Conservation (phyloP, 768 basidiomycete genomes). For the Rhodotorula diobovata region DNA sequence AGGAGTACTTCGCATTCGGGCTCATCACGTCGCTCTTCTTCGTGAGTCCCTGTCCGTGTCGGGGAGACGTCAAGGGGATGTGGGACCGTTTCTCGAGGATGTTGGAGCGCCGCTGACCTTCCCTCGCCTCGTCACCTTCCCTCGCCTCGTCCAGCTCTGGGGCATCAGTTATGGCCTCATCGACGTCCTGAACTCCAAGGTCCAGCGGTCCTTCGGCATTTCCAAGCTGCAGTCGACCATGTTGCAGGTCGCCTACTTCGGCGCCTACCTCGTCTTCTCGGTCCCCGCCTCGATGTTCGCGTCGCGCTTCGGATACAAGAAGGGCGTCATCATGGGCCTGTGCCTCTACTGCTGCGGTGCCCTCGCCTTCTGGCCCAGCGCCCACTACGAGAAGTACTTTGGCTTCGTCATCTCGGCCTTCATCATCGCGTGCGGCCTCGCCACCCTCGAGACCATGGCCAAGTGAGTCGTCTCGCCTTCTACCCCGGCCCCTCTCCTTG, state of each 20-base stretch:
- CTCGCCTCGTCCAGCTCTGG: background rate
- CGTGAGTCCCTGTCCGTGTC: constrained; percentile 3
- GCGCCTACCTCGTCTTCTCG: constrained; percentile 44
- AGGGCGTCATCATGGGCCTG: constrained; percentile 41
- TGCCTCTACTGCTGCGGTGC: constrained; percentile 55
- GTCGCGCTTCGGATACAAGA: constrained; percentile 51
- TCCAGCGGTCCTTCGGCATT: constrained; percentile 62
- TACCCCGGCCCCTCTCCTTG: too few relatives aligned
- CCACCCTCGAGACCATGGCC: constrained; percentile 54
- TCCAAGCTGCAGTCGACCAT: constrained; percentile 67
- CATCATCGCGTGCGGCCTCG: constrained; percentile 54
- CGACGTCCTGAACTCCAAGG: constrained; percentile 56
- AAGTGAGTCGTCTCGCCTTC: background rate
- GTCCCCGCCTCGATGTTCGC: constrained; percentile 52
- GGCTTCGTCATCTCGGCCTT: constrained; percentile 53
- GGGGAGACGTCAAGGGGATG: too few relatives aligned
- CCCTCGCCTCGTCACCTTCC: background rate
- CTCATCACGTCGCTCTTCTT: constrained; percentile 73
- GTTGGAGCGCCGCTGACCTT: too few relatives aligned
- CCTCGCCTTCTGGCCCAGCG: constrained; percentile 74
- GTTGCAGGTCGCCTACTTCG: constrained; percentile 62
- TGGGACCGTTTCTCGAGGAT: background rate
- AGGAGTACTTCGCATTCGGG: constrained; percentile 55
- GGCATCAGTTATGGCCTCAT: constrained; percentile 28
- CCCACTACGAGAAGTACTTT: constrained; percentile 60